Base-by-base conservation (phyloP, 2,329 filamentous ascomycete genomes). In the Diaporthe sp. region DNA sequence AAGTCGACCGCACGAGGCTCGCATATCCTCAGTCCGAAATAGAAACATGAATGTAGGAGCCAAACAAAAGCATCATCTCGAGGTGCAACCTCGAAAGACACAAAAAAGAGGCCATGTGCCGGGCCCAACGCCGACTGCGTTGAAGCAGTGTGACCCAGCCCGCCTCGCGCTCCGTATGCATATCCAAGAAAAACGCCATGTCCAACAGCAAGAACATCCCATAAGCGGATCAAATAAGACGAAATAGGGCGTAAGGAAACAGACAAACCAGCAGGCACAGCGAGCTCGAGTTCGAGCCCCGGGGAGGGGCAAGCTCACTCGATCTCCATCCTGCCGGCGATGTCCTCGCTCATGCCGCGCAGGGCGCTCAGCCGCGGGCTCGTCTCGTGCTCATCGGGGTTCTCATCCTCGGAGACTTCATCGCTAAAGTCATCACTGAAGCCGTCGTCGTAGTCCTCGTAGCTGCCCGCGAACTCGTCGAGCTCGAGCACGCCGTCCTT, bases 261-360 rank as follows among this genome's bases (percentile, higher is more conserved):
- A 35, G 4, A 47, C 22, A 13, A 50, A 30, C 32, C 37, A 27
- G 22, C 19, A 44, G 71, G n/a, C 32, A 30, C 25, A 22, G 53
- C 30, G 19, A 32, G n/a, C 19, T 30, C 35, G 13, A 66, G n/a
- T 25, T 39, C 27, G 7, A 55, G 15, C 27, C 35, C 47, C 9
- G 10, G 4, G 10, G 0, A 22, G 12, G 37, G 19, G 13, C 35
- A 37, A 19, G 55, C 58, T 39, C 71, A 77, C 81, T 87, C 91
- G 77, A 92, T 88, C 79, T 92, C 91, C 90, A 93, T 92, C 27
- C 86, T 85, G 5, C 87, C 86, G 39, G 89, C 90, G 61, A 92
- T 86, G 75, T 93, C 91, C 81, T 92, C 91, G 77, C 90, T 92
- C 81, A 92, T 86, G 39, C 88, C 87, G 53, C 90, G 86, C 58